phyloP scores from a whole-genome alignment of 441 rosid genomes.

The Bocquillonia castaneifolia region DNA sequence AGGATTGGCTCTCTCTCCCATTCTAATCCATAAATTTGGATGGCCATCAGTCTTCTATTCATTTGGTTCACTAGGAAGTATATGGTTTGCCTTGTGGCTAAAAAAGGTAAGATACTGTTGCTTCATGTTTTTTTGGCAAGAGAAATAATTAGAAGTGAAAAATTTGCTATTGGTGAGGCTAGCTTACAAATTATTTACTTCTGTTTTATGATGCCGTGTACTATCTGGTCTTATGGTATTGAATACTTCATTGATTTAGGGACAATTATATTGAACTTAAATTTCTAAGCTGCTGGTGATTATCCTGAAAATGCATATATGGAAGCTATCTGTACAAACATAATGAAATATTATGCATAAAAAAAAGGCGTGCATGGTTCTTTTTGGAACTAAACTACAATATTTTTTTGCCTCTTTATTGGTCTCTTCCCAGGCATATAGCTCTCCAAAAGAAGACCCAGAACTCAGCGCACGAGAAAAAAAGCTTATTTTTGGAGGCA shows the following conservation, averaged over 20 bases:
- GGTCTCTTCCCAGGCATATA: constrained; percentile 61
- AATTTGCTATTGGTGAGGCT: neutral
- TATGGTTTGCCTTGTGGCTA: constrained; percentile 85
- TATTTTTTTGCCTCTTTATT: constrained; percentile 15
- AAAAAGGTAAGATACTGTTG: constrained; percentile 49
- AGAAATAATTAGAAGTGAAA: too few relatives aligned
- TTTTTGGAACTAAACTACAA: constrained; percentile 14
- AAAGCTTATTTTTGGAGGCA: constrained; percentile 57
- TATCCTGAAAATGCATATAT: too few relatives aligned
- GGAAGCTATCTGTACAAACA: too few relatives aligned
- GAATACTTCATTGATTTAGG: too few relatives aligned
- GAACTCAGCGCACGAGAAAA: constrained; percentile 63
- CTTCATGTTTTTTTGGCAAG: too few relatives aligned
- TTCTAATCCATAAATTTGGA: constrained; percentile 76
- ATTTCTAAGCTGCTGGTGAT: neutral
- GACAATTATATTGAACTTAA: neutral
- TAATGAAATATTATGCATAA: neutral
- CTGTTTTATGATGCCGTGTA: too few relatives aligned
- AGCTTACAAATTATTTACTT: too few relatives aligned
- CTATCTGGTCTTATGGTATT: too few relatives aligned
- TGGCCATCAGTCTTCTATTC: constrained; percentile 97
- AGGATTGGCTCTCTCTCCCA: constrained; percentile 81
- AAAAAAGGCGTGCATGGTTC: neutral
- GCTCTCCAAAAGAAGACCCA: constrained; percentile 87
- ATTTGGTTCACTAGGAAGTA: constrained; percentile 90